These are phyloP conservation scores for Novymonas esmeraldas DNA, from an alignment of 208 protist species.

Conservation along the genomic window DNA sequence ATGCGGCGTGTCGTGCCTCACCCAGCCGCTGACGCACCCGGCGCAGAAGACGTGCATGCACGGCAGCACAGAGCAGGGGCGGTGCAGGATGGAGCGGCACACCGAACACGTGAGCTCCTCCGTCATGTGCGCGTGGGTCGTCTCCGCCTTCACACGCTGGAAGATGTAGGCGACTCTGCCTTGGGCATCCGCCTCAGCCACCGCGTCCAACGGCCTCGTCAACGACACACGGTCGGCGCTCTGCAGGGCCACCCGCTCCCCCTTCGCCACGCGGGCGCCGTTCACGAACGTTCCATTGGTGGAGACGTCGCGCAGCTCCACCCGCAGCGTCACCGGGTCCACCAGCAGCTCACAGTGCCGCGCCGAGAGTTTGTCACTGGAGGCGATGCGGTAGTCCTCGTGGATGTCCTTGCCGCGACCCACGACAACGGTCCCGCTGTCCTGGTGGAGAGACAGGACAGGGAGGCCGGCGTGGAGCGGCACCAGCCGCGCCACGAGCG, in stretches of 20 bases:
- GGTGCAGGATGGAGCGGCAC: slow-evolving; percentile 68
- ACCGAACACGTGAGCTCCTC: slow-evolving; percentile 84
- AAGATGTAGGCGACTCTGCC: slow-evolving; percentile 55
- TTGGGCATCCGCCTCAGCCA: slow-evolving; percentile 10
- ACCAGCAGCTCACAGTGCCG: slow-evolving; percentile 75
- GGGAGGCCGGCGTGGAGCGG: slow-evolving; percentile 29
- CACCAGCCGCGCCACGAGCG: slow-evolving; percentile 76
- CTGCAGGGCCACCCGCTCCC: slow-evolving; percentile 43
- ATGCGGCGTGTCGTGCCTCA: slow-evolving; percentile 34
- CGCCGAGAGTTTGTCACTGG: slow-evolving; percentile 52
- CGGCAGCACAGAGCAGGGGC: slow-evolving; percentile 78
- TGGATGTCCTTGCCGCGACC: slow-evolving; percentile 76
- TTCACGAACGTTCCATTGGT: slow-evolving; percentile 88
- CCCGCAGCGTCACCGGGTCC: slow-evolving; percentile 50
- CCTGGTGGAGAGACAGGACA: slow-evolving; percentile 43
- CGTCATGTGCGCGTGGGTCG: slow-evolving; percentile 35
- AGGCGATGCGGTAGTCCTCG: slow-evolving; percentile 60
- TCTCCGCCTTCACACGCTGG: slow-evolving; percentile 53
- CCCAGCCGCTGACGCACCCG: slow-evolving; percentile 75
- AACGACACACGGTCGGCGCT: slow-evolving; percentile 59
- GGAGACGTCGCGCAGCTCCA: slow-evolving; percentile 66
- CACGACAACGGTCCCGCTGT: slow-evolving; percentile 45
- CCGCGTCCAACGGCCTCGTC: slow-evolving; percentile 27
- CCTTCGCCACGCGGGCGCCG: slow-evolving; percentile 50
- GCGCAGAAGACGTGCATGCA: slow-evolving; percentile 92